Conservation (phyloP, 768 basidiomycete species). For the Clavulina sp. region DNA sequence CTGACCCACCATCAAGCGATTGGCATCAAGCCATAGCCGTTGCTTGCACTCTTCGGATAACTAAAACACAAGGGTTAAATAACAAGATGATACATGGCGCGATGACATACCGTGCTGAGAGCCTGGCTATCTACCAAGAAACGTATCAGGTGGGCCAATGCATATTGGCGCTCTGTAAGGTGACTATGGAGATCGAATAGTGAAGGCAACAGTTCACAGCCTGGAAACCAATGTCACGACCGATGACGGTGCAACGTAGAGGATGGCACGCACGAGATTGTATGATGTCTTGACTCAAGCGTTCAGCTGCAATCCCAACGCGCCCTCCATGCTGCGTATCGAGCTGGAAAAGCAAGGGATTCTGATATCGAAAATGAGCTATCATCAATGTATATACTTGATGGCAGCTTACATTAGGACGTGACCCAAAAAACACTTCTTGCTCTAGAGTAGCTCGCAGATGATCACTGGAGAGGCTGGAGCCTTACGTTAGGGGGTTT, state of each 20-base stretch:
- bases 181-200: not conserved
- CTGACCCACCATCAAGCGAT: slow-evolving; percentile 8
- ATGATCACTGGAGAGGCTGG: slow-evolving; percentile 9
- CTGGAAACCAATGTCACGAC: not conserved
- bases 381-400: not conserved
- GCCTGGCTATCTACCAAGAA: not conserved
- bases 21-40: slow-evolving; percentile 5
- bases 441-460: slow-evolving; percentile 9
- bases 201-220: not conserved
- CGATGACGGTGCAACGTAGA: not conserved
- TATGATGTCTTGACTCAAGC: slow-evolving; percentile 8
- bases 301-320: slow-evolving; percentile 6
- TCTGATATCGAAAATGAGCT: slow-evolving; percentile 7
- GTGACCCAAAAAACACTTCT: slow-evolving; percentile 11
- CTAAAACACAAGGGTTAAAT: not conserved
- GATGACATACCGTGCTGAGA: not conserved
- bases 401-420: slow-evolving; percentile 1
- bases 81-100: not conserved
- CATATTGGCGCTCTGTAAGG: not conserved
- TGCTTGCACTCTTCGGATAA: slow-evolving; percentile 3
- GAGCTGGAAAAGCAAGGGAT: slow-evolving; percentile 10
- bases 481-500: not conserved
- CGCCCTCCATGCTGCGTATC: slow-evolving; percentile 2
- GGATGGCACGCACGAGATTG: slow-evolving; percentile 3
- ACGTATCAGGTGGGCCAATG: not conserved